A percentile compares a stretch with the other conserved stretches of the same genome.
phyloP scores from a whole-genome alignment of 768 basidiomycete species.

The Paxillus rubicundulus region DNA sequence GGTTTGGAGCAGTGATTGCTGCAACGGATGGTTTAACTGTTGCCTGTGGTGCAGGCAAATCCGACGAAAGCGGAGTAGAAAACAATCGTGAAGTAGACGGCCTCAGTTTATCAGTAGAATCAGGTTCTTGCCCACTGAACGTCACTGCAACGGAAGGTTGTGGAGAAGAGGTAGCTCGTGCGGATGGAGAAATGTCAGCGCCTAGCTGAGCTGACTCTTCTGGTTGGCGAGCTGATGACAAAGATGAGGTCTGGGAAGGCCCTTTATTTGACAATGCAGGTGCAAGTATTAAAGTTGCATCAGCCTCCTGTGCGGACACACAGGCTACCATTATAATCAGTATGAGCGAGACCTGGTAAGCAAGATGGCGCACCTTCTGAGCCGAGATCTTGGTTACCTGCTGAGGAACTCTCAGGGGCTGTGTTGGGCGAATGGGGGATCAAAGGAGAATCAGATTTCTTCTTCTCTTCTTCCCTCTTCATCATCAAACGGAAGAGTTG shows the following conservation, averaged over 20 bases:
- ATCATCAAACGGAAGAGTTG: slow-evolving; percentile 81
- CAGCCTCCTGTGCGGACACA: slow-evolving; percentile 2
- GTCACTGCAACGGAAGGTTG: slow-evolving; percentile 3
- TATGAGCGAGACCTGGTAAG: not conserved
- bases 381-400: slow-evolving; percentile 6
- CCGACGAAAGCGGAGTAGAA: slow-evolving; percentile 30
- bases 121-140: slow-evolving; percentile 16
- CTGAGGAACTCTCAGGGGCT: slow-evolving; percentile 13
- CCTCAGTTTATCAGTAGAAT: slow-evolving; percentile 16
- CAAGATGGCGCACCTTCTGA: slow-evolving; percentile 19
- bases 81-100: slow-evolving; percentile 36
- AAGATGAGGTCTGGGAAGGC: slow-evolving; percentile 8
- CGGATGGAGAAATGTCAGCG: slow-evolving; percentile 1
- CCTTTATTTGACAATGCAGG: slow-evolving; percentile 6
- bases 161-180: slow-evolving; percentile 14
- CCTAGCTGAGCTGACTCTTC: slow-evolving; percentile 1
- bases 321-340: slow-evolving; percentile 15
- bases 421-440: not conserved
- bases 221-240: slow-evolving; percentile 16
- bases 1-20: slow-evolving; percentile 38
- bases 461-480: slow-evolving; percentile 68
- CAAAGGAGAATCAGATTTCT: slow-evolving; percentile 29
- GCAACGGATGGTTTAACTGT: slow-evolving; percentile 33
- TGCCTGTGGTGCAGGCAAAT: slow-evolving; percentile 16
- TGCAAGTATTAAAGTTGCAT: slow-evolving; percentile 3